Percentiles rank a stretch among this genome's conserved stretches.
These are phyloP conservation scores for Diaporthe batatas DNA, from an alignment of 2,329 filamentous ascomycete genomes.

Conservation along the genomic window DNA sequence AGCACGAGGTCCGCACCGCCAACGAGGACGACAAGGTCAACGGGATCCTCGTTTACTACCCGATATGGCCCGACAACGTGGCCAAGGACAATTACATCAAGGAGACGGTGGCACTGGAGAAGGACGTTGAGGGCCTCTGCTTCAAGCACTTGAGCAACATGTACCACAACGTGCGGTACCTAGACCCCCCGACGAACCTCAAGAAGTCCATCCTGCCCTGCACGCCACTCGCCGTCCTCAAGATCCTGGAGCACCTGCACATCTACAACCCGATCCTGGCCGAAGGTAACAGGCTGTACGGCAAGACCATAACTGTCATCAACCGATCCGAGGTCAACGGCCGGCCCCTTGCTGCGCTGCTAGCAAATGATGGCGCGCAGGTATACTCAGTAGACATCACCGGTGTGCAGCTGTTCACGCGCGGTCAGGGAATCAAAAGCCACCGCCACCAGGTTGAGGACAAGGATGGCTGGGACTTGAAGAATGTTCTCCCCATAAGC, in stretches of 20 bases:
- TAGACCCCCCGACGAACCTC: conserved; percentile 81
- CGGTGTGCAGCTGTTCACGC: conserved; percentile 91
- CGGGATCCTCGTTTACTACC: conserved; percentile 98
- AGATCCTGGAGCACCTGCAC: conserved; percentile 94
- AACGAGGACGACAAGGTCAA: conserved; percentile 84
- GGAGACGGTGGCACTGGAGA: conserved; percentile 88
- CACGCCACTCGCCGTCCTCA: conserved; percentile 95
- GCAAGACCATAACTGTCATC: conserved; percentile 94
- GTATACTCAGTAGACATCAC: conserved; percentile 96
- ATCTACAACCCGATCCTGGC: conserved; percentile 97
- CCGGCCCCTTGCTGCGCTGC: conserved; percentile 87
- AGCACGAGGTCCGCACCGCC: conserved; percentile 87
- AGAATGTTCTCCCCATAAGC: conserved; percentile 86
- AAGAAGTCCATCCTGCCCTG: conserved; percentile 96
- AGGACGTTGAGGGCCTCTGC: conserved; percentile 95
- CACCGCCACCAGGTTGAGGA: conserved; percentile 88
- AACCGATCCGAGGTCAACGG: conserved; percentile 98
- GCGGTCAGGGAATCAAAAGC: conserved; percentile 88
- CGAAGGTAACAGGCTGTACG: conserved; percentile 92
- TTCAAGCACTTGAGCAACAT: conserved; percentile 98
- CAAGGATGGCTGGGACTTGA: conserved; percentile 81
- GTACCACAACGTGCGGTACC: conserved; percentile 97
- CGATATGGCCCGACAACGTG: conserved; percentile 86
- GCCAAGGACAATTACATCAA: conserved; percentile 95
- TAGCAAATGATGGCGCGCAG: conserved; percentile 95